Evolutionary conservation across 1,284 basidiomycete genomes (phyloP).

Genomic region (Papiliotrema flavescens): DNA sequence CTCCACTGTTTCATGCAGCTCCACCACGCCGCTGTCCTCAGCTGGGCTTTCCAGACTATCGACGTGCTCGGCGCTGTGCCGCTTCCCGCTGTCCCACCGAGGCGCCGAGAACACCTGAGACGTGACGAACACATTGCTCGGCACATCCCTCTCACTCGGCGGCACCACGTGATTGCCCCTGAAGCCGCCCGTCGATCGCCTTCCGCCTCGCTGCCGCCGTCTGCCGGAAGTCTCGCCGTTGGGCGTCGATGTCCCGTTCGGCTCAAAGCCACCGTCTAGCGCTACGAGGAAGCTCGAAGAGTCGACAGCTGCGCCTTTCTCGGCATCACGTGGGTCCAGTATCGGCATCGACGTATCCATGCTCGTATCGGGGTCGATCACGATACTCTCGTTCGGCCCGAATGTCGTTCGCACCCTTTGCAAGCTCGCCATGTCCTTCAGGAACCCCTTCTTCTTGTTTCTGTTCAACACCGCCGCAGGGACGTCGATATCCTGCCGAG

Average conservation of each 20-base stretch:
- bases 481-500: slow-evolving; percentile 10
- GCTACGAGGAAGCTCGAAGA: too few relatives aligned
- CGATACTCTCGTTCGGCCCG: neutral
- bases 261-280: neutral
- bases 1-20: too few relatives aligned
- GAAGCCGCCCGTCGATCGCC: neutral
- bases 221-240: neutral
- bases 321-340: neutral
- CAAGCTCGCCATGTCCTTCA: slow-evolving; percentile 34
- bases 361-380: neutral
- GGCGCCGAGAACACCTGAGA: slow-evolving; percentile 18
- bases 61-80: neutral
- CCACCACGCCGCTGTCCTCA: neutral
- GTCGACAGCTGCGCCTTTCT: neutral
- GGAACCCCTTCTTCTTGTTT: slow-evolving; percentile 46
- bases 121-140: slow-evolving; percentile 41
- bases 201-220: too few relatives aligned
- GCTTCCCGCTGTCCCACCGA: neutral
- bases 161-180: slow-evolving; percentile 14
- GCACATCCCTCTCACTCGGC: slow-evolving; percentile 29
- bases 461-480: slow-evolving; percentile 34
- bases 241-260: neutral
- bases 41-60: neutral
- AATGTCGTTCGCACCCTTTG: slow-evolving; percentile 35
- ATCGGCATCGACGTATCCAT: too few relatives aligned